These are phyloP conservation scores for Leccinum colubrinum DNA, from an alignment of 1,284 basidiomycete species.

Conservation along the genomic window DNA sequence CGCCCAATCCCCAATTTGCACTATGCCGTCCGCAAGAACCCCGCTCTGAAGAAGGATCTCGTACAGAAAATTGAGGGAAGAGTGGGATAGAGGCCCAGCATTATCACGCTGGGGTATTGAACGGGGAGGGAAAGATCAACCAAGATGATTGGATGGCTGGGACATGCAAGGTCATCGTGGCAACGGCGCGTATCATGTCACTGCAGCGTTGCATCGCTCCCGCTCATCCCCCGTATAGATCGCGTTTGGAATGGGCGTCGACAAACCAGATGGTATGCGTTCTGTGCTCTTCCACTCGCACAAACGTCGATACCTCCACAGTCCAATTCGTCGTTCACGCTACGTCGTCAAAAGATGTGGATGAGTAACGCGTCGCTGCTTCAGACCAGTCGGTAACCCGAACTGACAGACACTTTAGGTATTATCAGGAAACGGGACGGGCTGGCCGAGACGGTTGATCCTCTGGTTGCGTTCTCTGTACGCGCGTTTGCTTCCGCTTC, in stretches of 20 bases:
- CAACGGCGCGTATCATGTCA: slow-evolving; percentile 57
- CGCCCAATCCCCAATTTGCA: slow-evolving; percentile 80
- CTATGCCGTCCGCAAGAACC: slow-evolving; percentile 72
- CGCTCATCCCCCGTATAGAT: slow-evolving; percentile 42
- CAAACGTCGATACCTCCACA: slow-evolving; percentile 24
- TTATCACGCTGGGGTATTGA: slow-evolving; percentile 83
- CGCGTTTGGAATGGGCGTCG: slow-evolving; percentile 98
- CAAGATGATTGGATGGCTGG: slow-evolving; percentile 79
- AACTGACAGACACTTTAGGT: slow-evolving; percentile 36
- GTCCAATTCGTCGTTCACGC: slow-evolving; percentile 82
- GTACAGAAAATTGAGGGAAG: slow-evolving; percentile 69
- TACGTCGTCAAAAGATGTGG: slow-evolving; percentile 65
- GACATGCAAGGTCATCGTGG: slow-evolving; percentile 82
- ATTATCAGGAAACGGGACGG: slow-evolving; percentile 85
- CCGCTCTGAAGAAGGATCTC: slow-evolving; percentile 46
- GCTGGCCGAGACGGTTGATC: slow-evolving; percentile 77
- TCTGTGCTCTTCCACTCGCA: neutral
- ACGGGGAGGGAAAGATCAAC: slow-evolving; percentile 61
- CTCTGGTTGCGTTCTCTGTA: slow-evolving; percentile 63
- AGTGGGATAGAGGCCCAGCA: slow-evolving; percentile 69
- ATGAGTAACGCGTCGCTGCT: slow-evolving; percentile 43
- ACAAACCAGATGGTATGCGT: slow-evolving; percentile 73
- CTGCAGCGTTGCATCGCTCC: slow-evolving; percentile 9
- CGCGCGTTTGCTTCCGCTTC: neutral
- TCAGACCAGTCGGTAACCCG: neutral